Percentiles rank a stretch among this genome's conserved stretches.
Conservation (phyloP, 73 alveolate species). For the Diophrys appendiculata region DNA sequence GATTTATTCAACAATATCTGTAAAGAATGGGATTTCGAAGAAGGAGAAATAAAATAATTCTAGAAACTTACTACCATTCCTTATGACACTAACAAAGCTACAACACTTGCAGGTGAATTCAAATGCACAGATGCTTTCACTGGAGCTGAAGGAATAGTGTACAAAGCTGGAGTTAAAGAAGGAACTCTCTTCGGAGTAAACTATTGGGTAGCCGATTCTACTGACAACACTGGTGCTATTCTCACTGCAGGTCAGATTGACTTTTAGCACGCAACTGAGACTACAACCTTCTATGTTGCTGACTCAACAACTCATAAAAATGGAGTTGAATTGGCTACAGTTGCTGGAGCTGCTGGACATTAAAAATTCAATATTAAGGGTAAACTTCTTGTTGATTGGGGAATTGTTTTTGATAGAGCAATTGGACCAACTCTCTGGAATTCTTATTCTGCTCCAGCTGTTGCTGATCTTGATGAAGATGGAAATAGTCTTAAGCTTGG, state of each 20-base stretch:
- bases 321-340: background rate
- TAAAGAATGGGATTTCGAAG: too few species aligned
- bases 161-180: too few species aligned
- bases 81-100: too few species aligned
- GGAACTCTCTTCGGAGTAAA: too few species aligned
- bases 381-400: background rate
- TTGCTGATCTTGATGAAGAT: background rate
- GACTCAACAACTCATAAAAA: background rate
- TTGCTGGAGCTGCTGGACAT: background rate
- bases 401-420: background rate
- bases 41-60: too few species aligned
- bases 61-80: too few species aligned
- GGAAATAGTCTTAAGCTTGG: too few species aligned
- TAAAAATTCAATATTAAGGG: background rate
- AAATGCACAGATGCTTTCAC: too few species aligned
- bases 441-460: background rate
- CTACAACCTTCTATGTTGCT: background rate
- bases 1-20: too few species aligned
- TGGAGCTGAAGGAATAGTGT: too few species aligned
- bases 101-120: too few species aligned
- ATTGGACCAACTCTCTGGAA: background rate
- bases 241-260: constrained; percentile 2
- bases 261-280: background rate
- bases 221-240: background rate
- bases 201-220: too few species aligned